Base-by-base conservation (phyloP, 441 rosid genomes). In the Pelargonium cotyledonis region DNA sequence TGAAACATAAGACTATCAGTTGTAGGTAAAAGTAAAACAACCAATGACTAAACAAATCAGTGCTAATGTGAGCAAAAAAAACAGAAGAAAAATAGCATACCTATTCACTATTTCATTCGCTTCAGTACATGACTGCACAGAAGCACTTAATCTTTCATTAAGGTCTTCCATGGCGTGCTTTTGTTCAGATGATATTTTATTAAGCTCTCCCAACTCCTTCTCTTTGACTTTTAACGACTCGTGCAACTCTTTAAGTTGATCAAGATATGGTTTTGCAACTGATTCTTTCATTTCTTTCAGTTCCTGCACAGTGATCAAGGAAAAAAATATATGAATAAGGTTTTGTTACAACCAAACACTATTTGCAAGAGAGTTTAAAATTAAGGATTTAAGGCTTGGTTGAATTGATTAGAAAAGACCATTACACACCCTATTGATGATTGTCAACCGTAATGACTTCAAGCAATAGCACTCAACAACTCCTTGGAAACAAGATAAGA, bases 71-170 rank as follows among this genome's bases (percentile, higher is more conserved):
- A 53, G 19, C 21, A 51, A 19, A 53, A 6, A 15, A 53, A 16
- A 15, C 31, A 29, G 31, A 29, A 29, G 31, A 53, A 53, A 53
- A 53, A 4, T 16, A 47, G 65, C 69, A 70, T 76, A 90, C 99
- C 96, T 90, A 78, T 80, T 85, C 75, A 89, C 77, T 68, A 89
- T 82, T 77, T 87, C 96, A 84, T 87, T 92, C 76, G 97, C 96
- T 84, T 95, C 98, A 53, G 82, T 70, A 77, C 89, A 85, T 23
- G 99, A 92, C 76, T 89, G 99, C 80, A 76, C 71, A 67, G 93
- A 90, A 83, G 92, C 87, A 76, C 74, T 66, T 21, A 92, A 85
- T 75, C 95, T 89, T 80, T 86, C 91, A 68, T 81, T 86, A 70
- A 92, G 85, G 75, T 90, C 97, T 83, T 85, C 96, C 51, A 85